A percentile compares a stretch with the other conserved stretches of the same genome.
phyloP scores from a whole-genome alignment of 2,329 filamentous ascomycete genomes.

The Bipolaris cookei region DNA sequence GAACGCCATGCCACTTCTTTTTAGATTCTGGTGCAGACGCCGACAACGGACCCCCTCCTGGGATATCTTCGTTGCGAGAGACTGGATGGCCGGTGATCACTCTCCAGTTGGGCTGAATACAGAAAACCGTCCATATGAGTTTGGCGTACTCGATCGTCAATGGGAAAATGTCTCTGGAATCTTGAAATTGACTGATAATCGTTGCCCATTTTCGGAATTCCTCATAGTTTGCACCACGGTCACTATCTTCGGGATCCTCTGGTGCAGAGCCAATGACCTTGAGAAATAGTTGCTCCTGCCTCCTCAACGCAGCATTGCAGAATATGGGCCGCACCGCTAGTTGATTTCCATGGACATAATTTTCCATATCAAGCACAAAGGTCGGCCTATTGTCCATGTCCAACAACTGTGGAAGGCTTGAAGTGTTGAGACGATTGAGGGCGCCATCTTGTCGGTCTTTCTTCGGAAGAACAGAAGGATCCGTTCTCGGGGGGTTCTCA shows the following conservation, averaged over 20 bases:
- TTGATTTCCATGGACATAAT: conserved; percentile 24
- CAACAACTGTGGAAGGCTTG: conserved; percentile 38
- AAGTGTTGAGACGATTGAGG: conserved; percentile 29
- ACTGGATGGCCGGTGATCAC: conserved; percentile 35
- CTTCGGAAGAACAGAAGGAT: background rate
- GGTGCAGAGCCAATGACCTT: conserved; percentile 25
- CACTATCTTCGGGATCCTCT: background rate
- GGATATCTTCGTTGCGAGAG: conserved; percentile 25
- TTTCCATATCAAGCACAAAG: conserved; percentile 42
- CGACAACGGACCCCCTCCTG: conserved; percentile 14
- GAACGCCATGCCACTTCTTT: conserved; percentile 1
- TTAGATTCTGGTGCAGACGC: conserved; percentile 4
- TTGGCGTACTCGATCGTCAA: conserved; percentile 47
- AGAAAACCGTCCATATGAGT: conserved; percentile 42
- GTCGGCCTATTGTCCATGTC: conserved; percentile 43
- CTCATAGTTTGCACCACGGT: conserved; percentile 33
- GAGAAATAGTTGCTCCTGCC: conserved; percentile 38
- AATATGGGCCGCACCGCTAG: conserved; percentile 36
- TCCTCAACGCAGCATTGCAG: conserved; percentile 39
- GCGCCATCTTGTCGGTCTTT: conserved; percentile 19
- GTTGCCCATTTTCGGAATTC: conserved; percentile 54
- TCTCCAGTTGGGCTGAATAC: conserved; percentile 38
- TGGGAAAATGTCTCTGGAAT: conserved; percentile 55
- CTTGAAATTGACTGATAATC: conserved; percentile 52
- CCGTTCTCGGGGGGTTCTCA: conserved; percentile 2